Evolutionary conservation across 1,284 basidiomycete genomes (phyloP).

Genomic region (Malassezia yamatoensis): DNA sequence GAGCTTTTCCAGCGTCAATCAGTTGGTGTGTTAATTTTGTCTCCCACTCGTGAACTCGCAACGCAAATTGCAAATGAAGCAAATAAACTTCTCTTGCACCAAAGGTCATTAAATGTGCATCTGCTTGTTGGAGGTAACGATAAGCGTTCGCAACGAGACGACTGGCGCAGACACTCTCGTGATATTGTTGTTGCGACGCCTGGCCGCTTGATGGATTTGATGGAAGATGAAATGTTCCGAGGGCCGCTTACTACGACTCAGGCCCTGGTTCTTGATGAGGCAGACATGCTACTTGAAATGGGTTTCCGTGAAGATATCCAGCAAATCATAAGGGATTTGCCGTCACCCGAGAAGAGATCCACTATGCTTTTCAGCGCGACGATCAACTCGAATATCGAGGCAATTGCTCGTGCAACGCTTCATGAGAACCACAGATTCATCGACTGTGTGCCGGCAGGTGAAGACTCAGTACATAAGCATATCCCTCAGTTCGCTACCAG

Average conservation of each 20-base stretch:
- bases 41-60: slow-evolving; percentile 86
- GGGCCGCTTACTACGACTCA: slow-evolving; percentile 50
- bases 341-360: slow-evolving; percentile 61
- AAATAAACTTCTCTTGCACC: slow-evolving; percentile 58
- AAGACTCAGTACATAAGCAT: slow-evolving; percentile 62
- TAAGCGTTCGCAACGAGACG: slow-evolving; percentile 59
- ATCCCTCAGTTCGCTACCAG: slow-evolving; percentile 76
- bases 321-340: slow-evolving; percentile 63
- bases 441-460: slow-evolving; percentile 55
- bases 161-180: slow-evolving; percentile 59
- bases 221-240: slow-evolving; percentile 50
- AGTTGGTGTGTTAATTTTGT: slow-evolving; percentile 74
- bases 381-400: slow-evolving; percentile 52
- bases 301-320: slow-evolving; percentile 87
- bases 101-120: slow-evolving; percentile 53
- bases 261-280: slow-evolving; percentile 83
- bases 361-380: slow-evolving; percentile 94
- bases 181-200: slow-evolving; percentile 90
- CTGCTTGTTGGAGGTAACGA: slow-evolving; percentile 72
- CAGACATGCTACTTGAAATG: slow-evolving; percentile 89
- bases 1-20: slow-evolving; percentile 10
- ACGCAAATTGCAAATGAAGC: slow-evolving; percentile 86
- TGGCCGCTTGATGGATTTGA: slow-evolving; percentile 72
- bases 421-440: slow-evolving; percentile 56
- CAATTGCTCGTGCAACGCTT: slow-evolving; percentile 55